Evolutionary conservation across 192 early-diverging fungal genomes (phyloP), one percentile per base, ranked within the genome.

Genomic region (Cetraspora pellucida): DNA sequence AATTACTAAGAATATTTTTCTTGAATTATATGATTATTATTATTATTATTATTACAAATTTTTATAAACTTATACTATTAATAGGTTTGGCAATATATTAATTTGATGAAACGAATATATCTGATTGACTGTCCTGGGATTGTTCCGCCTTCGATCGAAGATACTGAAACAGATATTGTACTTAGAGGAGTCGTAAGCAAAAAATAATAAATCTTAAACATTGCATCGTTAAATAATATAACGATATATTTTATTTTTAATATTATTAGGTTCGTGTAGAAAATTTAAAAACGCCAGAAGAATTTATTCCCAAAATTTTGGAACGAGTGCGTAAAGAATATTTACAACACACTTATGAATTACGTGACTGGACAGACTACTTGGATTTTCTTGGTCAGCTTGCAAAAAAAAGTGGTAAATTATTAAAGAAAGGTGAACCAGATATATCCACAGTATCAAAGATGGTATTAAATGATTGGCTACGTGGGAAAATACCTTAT

Each of bases 81-180:
- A 10, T 65, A 65, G 63, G 93, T 97, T 72, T 99, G 98, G 98
- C 98, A 98, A 86, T 99, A 99, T 83, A 97, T 99, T 49, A 98
- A 97, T 16, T 88, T 99, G 78, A 99, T 96, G 89, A 95, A 95
- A 77, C 92, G 94, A 68, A 99, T 99, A 76, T 99, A 97, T 80
- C 86, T 99, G 58, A 98, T 99, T 80, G 98, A 99, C 81, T 99
- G 98, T 83, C 98, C 98, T 27, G 98, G 98, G 77, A 93, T 99
- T 52, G 98, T 99, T 66, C 93, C 94, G 73, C 93, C 94, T 13
- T 89, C 90, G 55, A 78, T 91, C 11, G 91, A 93, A 10, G 97
- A 98, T 84, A 90, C 91, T 2, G 97, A 98, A 74, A 91, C 91
- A 6, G 98, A 99, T 71, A 96, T 98, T 85, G 93, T 99, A 28